phyloP scores from a whole-genome alignment of 108 stramenopile genomes.

The Epithemia pelagica region DNA sequence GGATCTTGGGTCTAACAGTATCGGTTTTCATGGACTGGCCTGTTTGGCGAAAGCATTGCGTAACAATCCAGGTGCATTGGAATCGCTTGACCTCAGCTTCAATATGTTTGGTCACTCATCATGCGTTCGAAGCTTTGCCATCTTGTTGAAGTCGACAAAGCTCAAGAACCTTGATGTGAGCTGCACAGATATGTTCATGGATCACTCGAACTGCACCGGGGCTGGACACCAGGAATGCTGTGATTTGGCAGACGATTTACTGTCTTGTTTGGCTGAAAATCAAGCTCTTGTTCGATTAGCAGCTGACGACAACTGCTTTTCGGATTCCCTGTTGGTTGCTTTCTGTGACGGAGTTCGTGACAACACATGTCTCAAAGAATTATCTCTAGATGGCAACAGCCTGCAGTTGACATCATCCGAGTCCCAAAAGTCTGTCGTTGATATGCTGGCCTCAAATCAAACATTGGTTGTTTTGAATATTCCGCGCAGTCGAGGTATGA shows the following conservation, averaged over 20 bases:
- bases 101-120: neutral
- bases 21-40: neutral
- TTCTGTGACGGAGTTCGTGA: neutral
- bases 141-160: neutral
- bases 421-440: neutral
- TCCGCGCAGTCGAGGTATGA: neutral
- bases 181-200: neutral
- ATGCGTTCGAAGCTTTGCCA: neutral
- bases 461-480: neutral
- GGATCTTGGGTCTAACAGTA: neutral
- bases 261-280: neutral
- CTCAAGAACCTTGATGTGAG: neutral
- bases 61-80: neutral
- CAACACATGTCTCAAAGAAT: neutral
- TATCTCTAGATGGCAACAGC: neutral
- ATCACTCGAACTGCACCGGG: neutral
- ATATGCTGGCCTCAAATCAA: neutral
- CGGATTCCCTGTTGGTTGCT: neutral
- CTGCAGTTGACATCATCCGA: neutral
- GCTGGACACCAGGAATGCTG: neutral
- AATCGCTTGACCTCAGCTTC: neutral
- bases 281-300: neutral
- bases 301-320: neutral
- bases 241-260: neutral
- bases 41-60: neutral